Percentiles rank a stretch among this genome's conserved stretches.
Evolutionary conservation across 768 basidiomycete genomes (phyloP).

Genomic region (Paxillus involutus): DNA sequence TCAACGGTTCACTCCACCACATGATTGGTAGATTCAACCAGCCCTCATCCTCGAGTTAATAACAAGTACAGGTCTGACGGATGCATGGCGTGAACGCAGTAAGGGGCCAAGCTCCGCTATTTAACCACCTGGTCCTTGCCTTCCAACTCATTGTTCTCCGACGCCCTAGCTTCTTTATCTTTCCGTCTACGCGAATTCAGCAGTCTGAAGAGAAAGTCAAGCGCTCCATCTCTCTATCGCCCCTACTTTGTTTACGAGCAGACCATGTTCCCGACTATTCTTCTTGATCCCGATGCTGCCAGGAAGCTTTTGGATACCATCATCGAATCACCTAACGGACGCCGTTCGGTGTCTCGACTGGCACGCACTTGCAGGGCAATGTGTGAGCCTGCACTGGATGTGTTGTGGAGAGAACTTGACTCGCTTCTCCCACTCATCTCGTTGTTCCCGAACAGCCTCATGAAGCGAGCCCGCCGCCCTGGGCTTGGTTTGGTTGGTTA

Average conservation of each 20-base stretch:
- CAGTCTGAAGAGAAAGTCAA: constrained; percentile 27
- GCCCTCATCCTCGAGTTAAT: constrained; percentile 32
- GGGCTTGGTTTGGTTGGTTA: constrained; percentile 72
- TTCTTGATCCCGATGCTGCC: constrained; percentile 62
- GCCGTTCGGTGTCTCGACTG: constrained; percentile 65
- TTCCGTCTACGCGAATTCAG: constrained; percentile 33
- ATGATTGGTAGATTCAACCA: constrained; percentile 26
- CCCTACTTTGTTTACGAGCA: constrained; percentile 49
- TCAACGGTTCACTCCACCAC: constrained; percentile 18
- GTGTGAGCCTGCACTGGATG: constrained; percentile 66
- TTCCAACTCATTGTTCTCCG: constrained; percentile 38
- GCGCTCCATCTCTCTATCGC: constrained; percentile 32
- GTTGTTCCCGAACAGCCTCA: constrained; percentile 63
- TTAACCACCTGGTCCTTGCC: constrained; percentile 31
- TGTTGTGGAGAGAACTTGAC: constrained; percentile 79
- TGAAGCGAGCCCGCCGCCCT: constrained; percentile 71
- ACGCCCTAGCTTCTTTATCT: constrained; percentile 34
- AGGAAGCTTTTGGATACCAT: constrained; percentile 51
- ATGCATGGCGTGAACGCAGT: constrained; percentile 46
- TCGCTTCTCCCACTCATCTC: constrained; percentile 71
- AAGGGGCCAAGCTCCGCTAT: constrained; percentile 38
- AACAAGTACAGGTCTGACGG: constrained; percentile 22
- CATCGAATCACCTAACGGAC: constrained; percentile 60
- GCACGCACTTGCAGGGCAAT: constrained; percentile 76
- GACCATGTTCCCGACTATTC: constrained; percentile 52